Evolutionary conservation across 306 rosid species (phyloP).

Genomic region (Citrullus mucosospermus): DNA sequence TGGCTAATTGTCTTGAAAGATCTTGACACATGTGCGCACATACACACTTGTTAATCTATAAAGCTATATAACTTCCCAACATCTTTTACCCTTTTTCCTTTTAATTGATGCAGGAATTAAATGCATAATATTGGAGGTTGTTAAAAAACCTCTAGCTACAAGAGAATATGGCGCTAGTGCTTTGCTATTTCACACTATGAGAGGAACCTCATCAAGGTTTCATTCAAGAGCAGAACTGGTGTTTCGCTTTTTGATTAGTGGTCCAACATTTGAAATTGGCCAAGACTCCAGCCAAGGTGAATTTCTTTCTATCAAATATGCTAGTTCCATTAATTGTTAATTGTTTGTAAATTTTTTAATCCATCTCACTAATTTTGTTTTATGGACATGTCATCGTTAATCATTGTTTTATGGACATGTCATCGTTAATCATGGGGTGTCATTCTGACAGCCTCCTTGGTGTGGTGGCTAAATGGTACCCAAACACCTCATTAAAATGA

Average conservation of each 20-base stretch:
- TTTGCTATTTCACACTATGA: constrained; percentile 51
- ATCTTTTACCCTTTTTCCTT: not conserved
- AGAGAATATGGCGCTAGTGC: constrained; percentile 46
- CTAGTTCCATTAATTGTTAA: not conserved
- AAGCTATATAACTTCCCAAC: not conserved
- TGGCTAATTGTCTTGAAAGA: not conserved
- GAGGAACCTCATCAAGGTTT: constrained; percentile 63
- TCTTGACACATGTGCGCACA: not conserved
- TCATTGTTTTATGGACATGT: not conserved
- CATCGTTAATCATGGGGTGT: not conserved
- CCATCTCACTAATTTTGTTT: not conserved
- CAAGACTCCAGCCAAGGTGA: constrained; percentile 38
- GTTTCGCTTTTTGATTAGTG: constrained; percentile 37
- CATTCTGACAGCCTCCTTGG: not conserved
- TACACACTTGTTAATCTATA: not conserved
- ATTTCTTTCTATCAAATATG: constrained; percentile 9
- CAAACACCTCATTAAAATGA: not conserved
- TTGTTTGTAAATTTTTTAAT: not conserved
- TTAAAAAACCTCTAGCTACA: constrained; percentile 40
- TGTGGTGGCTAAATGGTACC: not conserved
- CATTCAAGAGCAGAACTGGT: constrained; percentile 82
- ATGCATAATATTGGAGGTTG: constrained; percentile 41
- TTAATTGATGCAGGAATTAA: constrained; percentile 20
- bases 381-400: not conserved
- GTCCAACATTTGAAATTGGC: constrained; percentile 28